These are phyloP conservation scores for Colletotrichum camelliae DNA, from an alignment of 2,329 filamentous ascomycete species.

Conservation along the genomic window DNA sequence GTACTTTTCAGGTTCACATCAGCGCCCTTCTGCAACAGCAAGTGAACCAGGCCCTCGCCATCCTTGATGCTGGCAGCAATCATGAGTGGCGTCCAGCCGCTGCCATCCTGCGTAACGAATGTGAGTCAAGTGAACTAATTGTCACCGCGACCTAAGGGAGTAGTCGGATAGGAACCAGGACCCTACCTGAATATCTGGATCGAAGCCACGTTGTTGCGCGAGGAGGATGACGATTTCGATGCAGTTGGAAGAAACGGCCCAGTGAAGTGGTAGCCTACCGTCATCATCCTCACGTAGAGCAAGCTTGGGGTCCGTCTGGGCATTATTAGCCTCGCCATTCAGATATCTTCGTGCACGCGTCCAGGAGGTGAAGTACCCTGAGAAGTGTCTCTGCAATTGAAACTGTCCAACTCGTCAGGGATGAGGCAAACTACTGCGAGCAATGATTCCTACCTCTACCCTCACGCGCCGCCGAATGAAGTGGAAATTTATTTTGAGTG, in stretches of 20 bases:
- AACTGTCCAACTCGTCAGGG: constrained; percentile 49
- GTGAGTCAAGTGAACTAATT: background rate
- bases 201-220: constrained; percentile 74
- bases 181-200: constrained; percentile 78
- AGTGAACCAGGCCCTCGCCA: constrained; percentile 69
- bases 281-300: constrained; percentile 79
- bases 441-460: constrained; percentile 70
- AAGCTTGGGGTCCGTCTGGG: constrained; percentile 79
- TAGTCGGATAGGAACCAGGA: background rate
- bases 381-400: constrained; percentile 69
- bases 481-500: constrained; percentile 70
- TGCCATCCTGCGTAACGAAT: constrained; percentile 62
- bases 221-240: constrained; percentile 77
- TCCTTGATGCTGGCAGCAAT: constrained; percentile 80
- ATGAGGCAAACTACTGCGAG: background rate
- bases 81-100: constrained; percentile 86
- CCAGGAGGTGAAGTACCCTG: constrained; percentile 33
- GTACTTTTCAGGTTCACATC: constrained; percentile 76
- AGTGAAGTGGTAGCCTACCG: constrained; percentile 89
- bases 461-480: constrained; percentile 87
- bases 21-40: constrained; percentile 73
- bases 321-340: background rate
- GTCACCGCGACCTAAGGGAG: no score
- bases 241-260: constrained; percentile 87
- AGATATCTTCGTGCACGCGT: background rate